Base-by-base conservation (phyloP, 192 early-diverging fungal genomes). In the Linnemannia elongata region DNA sequence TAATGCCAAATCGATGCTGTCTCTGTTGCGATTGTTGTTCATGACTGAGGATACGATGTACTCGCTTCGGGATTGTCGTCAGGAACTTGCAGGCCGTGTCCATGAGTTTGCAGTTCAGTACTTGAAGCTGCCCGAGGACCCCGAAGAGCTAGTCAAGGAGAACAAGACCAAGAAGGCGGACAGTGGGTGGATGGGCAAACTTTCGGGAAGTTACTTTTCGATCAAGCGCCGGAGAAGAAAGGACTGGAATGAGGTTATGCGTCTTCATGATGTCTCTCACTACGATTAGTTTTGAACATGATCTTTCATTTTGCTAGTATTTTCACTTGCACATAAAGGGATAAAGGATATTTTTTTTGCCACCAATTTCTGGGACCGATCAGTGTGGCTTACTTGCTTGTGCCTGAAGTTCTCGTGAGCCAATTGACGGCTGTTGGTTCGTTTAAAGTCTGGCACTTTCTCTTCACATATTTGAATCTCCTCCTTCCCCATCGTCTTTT, bases 221-320 rank as follows among this genome's bases (percentile, higher is more conserved):
- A 89, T 89, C 55, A 89, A 82, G 75, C 60, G 83, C 35, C 78
- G 88, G 57, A 89, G 88, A 89, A 89, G 84, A 80, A 89, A 89
- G 80, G 85, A 89, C 47, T 89, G 84, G 77, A 89, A 89, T 47
- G 88, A 89, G 69, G 88, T 89, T n/a, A 86, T 89, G 81, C 72
- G 88, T 20, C 42, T 89, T 63, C 84, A 82, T 54, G 88, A 89
- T 82, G 83, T 89, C 12, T 82, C 88, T 13, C 41, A 41, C 27
- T 89, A 89, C 69, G 83, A 86, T 42, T 89, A 66, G 60, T 30
- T 30, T 33, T 66, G 7, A 3, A 30, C n/a, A 63, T n/a, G 0
- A 20, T 44, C 42, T 44, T 6, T 44, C 6, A 9, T 10, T 49
- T 49, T 3, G 17, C 47, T 17, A n/a, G n/a, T n/a, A n/a, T 49